These are phyloP conservation scores for Anisodus acutangulus DNA, from an alignment of 257 asterid species.

Conservation along the genomic window DNA sequence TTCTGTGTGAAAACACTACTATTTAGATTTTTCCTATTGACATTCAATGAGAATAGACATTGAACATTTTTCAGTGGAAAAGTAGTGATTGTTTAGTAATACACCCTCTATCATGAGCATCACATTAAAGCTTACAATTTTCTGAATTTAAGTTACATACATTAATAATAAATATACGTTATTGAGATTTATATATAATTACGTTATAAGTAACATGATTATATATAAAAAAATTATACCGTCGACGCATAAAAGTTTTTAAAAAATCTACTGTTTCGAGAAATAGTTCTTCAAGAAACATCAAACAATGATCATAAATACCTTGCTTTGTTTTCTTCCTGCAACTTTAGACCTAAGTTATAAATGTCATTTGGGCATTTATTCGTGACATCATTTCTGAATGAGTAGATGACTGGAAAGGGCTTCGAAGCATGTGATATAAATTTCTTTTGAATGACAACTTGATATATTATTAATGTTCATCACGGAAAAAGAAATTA, in stretches of 20 bases:
- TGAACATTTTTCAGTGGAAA: no score
- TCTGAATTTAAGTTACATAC: no score
- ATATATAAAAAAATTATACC: no score
- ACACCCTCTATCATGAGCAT: no score
- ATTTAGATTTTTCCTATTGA: no score
- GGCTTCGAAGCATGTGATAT: background rate
- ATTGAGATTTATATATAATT: no score
- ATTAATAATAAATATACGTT: no score
- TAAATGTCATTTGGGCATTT: constrained; percentile 19
- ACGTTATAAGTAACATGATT: no score
- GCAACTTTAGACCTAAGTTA: background rate
- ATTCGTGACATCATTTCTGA: background rate
- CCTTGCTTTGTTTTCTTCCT: background rate
- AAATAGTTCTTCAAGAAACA: background rate
- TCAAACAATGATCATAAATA: background rate
- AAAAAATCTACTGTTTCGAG: background rate
- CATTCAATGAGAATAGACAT: no score
- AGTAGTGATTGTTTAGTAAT: no score
- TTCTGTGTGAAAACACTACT: no score
- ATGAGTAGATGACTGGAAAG: background rate
- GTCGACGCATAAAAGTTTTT: no score
- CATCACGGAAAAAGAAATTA: background rate
- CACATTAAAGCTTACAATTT: background rate
- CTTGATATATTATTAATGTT: background rate
- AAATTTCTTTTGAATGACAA: background rate